Base-by-base conservation (phyloP, 805 yeast species). In the Candida ficus region DNA sequence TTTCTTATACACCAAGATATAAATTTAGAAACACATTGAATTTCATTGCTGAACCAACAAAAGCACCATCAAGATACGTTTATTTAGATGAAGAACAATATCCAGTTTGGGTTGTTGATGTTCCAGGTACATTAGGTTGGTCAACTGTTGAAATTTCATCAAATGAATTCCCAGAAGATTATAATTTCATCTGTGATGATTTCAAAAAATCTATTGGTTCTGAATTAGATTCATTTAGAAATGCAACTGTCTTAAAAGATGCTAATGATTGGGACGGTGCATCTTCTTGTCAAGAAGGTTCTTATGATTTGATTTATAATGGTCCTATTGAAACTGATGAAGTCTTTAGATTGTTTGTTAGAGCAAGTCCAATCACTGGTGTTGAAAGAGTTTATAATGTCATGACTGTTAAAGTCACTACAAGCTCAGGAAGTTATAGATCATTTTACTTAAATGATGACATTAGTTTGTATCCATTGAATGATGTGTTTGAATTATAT, bases 41-140 rank as follows among this genome's bases (percentile, higher is more conserved):
- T 25, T 42, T 42, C 33, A 29, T 26, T 23, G 36, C 45, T 13
- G 26, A 26, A 28, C 44, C 44, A 33, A 21, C 35, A 7, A 28
- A 38, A 16, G 29, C 28, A 9, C 45, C 45, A 16, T 25, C 20
- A 19, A 42, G 45, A 42, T 35, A 35, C 18, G 27, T 31, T 8
- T 39, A 28, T 26, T 31, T 29, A 16, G 32, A 34, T 22, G 29
- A 21, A 16, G 35, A 30, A 12, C 33, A 33, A 12, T 30, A 23
- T 12, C 42, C 45, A 21, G 18, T 14, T n/a, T 42, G 45, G 45
- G 29, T 34, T 14, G 38, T 42, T 26, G 42, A 38, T 31, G 27
- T 42, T 38, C 45, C 45, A 25, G 42, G 38, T 7, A 22, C 41
- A 5, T 25, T 42, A 17, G 40, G 45, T 9, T 42, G 42, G 38